These are phyloP conservation scores for Barnettozyma californica DNA, from an alignment of 805 yeast genomes.

Conservation along the genomic window DNA sequence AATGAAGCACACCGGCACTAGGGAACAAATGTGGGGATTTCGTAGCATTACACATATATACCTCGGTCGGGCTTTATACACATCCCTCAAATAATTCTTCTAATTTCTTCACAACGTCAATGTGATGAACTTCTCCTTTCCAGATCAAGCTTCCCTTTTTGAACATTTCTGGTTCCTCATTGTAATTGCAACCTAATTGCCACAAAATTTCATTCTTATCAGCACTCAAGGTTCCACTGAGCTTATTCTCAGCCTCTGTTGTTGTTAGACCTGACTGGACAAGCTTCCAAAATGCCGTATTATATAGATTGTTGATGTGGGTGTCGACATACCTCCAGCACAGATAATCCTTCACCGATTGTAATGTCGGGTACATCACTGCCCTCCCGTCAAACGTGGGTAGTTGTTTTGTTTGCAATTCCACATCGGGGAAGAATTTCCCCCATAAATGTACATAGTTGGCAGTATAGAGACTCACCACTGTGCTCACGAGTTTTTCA, in stretches of 20 bases:
- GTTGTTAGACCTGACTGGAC: slow-evolving; percentile 71
- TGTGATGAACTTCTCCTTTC: slow-evolving; percentile 42
- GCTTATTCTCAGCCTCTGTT: slow-evolving; percentile 70
- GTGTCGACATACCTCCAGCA: slow-evolving; percentile 96
- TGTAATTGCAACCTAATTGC: slow-evolving; percentile 81
- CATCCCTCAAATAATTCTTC: slow-evolving; percentile 31
- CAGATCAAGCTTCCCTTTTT: slow-evolving; percentile 68
- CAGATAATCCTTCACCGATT: slow-evolving; percentile 69
- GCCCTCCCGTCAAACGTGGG: slow-evolving; percentile 94
- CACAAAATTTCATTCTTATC: slow-evolving; percentile 89
- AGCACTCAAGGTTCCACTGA: slow-evolving; percentile 71
- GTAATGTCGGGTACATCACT: slow-evolving; percentile 68
- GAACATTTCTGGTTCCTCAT: slow-evolving; percentile 82
- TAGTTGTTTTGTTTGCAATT: slow-evolving; percentile 45
- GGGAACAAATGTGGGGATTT: too few species aligned
- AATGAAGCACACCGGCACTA: too few species aligned
- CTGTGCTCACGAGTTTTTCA: slow-evolving; percentile 69
- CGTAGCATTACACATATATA: too few species aligned
- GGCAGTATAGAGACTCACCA: slow-evolving; percentile 78
- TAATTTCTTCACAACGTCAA: slow-evolving; percentile 34
- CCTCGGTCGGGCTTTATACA: too few species aligned
- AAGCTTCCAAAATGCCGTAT: slow-evolving; percentile 88
- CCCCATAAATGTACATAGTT: slow-evolving; percentile 69
- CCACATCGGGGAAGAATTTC: slow-evolving; percentile 41
- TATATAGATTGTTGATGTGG: slow-evolving; percentile 90